Base-by-base conservation (phyloP, 331 rosid genomes). In the Rosa hybrid region DNA sequence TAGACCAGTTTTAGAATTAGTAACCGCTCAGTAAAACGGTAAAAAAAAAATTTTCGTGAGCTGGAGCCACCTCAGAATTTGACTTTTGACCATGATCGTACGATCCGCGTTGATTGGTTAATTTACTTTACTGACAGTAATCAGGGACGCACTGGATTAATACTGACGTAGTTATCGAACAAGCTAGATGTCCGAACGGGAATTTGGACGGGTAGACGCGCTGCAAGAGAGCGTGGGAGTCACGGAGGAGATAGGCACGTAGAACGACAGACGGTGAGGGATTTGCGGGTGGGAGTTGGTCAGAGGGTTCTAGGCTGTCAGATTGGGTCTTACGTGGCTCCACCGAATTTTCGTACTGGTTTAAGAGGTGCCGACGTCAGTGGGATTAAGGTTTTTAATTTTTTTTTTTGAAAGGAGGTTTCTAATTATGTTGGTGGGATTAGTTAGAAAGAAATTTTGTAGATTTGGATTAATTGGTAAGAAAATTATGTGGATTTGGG, bases 291-390 rank as follows among this genome's bases (percentile, higher is more conserved):
- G 57, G 12, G 68, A 56, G 39, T 42, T 4, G 8, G 9, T 60
- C 23, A 34, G 1, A 12, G 30, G 12, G 2, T 2, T 5, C 8
- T 3, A 63, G 44, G 38, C 41, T 45, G 59, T 54, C 46, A 54
- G 23, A 65, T 73, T 51, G 62, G 62, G 12, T 23, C 41, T 45
- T 62, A 44, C 84, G 81, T 80, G 69, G 82, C 42, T 77, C 82
- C 82, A 80, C 68, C 44, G 64, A 76, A 65, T 63, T 77, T 71
- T 5, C 25, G 17, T 12, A 16, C 21, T 27, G 6, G 6, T 46
- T 21, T 38, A 68, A 25, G 72, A 41, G 64, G 8, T 7, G 45
- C 14, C 16, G 39, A 67, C 71, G 71, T 67, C 71, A 67, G 25
- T 30, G 25, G 4, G 71, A 67, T 67, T 38, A 8, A 30, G 34